A percentile compares a stretch with the other conserved stretches of the same genome.
These are phyloP conservation scores for Limonium bicolor DNA, from an alignment of 148 eudicot genomes.

Conservation along the genomic window DNA sequence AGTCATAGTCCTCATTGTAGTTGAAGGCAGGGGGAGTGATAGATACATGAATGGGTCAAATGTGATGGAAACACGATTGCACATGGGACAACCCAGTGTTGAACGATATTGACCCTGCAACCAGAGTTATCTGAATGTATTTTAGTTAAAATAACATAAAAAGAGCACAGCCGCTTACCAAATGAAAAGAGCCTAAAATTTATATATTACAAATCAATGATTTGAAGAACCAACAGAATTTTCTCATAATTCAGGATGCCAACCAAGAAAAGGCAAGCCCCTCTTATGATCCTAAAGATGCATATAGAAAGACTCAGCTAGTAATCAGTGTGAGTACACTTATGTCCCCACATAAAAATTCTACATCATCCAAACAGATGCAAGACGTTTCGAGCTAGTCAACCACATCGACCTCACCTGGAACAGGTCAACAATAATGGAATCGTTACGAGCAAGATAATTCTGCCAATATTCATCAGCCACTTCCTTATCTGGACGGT, in stretches of 20 bases:
- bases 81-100: constrained; percentile 54
- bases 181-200: too few species aligned
- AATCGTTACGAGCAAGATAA: constrained; percentile 73
- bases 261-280: too few species aligned
- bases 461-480: constrained; percentile 76
- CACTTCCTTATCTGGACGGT: constrained; percentile 37
- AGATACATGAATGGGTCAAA: constrained; percentile 85
- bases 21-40: constrained; percentile 65
- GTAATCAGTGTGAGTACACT: too few species aligned
- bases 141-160: background rate
- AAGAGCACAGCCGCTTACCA: background rate
- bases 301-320: too few species aligned
- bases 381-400: too few species aligned
- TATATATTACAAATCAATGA: too few species aligned
- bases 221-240: too few species aligned
- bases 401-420: too few species aligned
- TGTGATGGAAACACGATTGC: constrained; percentile 56
- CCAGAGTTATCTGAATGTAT: background rate
- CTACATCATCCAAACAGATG: too few species aligned
- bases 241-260: too few species aligned
- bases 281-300: too few species aligned
- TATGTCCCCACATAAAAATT: too few species aligned
- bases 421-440: constrained; percentile 61
- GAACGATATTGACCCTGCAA: constrained; percentile 73
- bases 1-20: constrained; percentile 60